Evolutionary conservation across 352 stramenopile genomes (phyloP).

Genomic region (Phytophthora colocasiae): DNA sequence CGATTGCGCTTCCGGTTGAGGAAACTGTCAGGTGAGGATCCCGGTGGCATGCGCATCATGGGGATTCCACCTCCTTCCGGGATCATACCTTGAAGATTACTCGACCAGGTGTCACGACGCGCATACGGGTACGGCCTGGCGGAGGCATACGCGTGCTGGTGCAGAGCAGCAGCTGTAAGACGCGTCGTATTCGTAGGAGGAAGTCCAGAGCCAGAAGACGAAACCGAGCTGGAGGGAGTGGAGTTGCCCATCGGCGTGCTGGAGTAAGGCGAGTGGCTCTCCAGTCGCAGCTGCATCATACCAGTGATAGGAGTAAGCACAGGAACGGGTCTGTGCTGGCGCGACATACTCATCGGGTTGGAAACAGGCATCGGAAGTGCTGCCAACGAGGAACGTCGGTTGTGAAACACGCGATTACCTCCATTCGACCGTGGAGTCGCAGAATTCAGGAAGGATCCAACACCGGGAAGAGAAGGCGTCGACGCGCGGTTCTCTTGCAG

Average conservation of each 20-base stretch:
- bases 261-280: constrained; percentile 45
- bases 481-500: constrained; percentile 38
- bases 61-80: constrained; percentile 46
- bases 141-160: constrained; percentile 61
- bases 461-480: constrained; percentile 48
- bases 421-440: constrained; percentile 22
- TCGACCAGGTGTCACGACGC: constrained; percentile 48
- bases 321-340: constrained; percentile 33
- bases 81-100: constrained; percentile 37
- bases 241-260: constrained; percentile 29
- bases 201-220: constrained; percentile 20
- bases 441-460: constrained; percentile 41
- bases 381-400: constrained; percentile 55
- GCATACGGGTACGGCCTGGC: constrained; percentile 48
- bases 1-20: constrained; percentile 77
- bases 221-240: constrained; percentile 28
- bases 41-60: constrained; percentile 43
- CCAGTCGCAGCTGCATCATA: constrained; percentile 79
- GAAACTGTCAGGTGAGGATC: constrained; percentile 46
- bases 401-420: constrained; percentile 42
- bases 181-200: constrained; percentile 28
- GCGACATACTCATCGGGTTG: constrained; percentile 25
- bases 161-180: constrained; percentile 43
- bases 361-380: constrained; percentile 59
- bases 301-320: constrained; percentile 72